Base-by-base conservation (phyloP, 495 filamentous ascomycete species). In the Evansstolkia leycettana region DNA sequence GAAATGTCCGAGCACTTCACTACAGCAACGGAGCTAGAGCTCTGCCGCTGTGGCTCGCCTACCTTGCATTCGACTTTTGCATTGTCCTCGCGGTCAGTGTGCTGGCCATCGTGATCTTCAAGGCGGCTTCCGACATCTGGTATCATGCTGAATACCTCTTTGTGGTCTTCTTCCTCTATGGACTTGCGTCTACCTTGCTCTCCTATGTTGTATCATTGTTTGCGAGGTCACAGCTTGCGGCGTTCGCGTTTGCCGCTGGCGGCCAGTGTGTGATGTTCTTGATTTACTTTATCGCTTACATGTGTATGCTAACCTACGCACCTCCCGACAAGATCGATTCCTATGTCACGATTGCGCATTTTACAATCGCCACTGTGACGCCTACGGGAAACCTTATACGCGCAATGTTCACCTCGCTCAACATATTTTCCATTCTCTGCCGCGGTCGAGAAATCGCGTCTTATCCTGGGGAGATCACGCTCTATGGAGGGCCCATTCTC, bases 11-110 rank as follows among this genome's bases (percentile, higher is more conserved):
- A 20, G 80, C 81, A 10, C 60, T 94, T 28, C 80, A 94, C 47
- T 94, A 89, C 57, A 86, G 81, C 31, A 92, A 89, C 48, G 84
- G 82, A 34, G 82, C 84, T 8, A 64, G 78, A 24, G 69, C 71
- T 0, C 46, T 84, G 2, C 80, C 80, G 2, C 60, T 90, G 7
- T 90, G 84, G 81, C 55, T 80, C 2, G 83, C 86, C 7, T 88
- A 94, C 53, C 61, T 78, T 3, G 40, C 54, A 0, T 92, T 92
- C 46, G 86, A 94, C 60, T 88, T 85, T 46, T 46, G 75, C 28
- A 67, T 82, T 24, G 73, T 82, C 4, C 41, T 85, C 13, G 44
- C 70, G 2, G 63, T 67, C 17, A 76, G 70, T 33, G 72, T 75
- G 11, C 45, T 80, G 3, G 62, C 65, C 11, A 70, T 75, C 10